Evolutionary conservation across 345 rosid genomes (phyloP).

Genomic region (Aquilaria sinensis): DNA sequence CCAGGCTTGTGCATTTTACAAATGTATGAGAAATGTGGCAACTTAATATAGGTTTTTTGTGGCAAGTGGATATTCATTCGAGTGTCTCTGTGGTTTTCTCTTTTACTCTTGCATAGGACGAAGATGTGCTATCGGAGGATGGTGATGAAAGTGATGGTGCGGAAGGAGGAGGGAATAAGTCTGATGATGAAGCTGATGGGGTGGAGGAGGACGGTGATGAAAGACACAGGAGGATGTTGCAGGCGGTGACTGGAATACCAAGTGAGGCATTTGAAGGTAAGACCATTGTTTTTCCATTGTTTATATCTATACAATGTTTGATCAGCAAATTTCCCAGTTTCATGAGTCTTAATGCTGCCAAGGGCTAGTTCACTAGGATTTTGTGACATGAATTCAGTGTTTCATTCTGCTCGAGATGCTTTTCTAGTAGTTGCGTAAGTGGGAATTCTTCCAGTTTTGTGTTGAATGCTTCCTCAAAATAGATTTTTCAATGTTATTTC

Average conservation of each 20-base stretch:
- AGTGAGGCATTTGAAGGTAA: constrained; percentile 74
- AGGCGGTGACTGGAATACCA: constrained; percentile 79
- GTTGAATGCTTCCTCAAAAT: too few species aligned
- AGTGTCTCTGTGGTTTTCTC: neutral
- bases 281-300: neutral
- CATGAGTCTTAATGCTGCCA: too few species aligned
- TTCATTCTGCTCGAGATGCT: too few species aligned
- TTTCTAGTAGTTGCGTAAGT: too few species aligned
- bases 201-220: constrained; percentile 42
- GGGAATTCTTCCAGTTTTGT: too few species aligned
- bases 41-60: neutral
- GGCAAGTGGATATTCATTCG: neutral
- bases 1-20: too few species aligned
- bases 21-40: too few species aligned
- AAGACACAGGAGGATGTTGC: constrained; percentile 75
- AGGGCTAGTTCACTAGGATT: too few species aligned
- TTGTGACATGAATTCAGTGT: too few species aligned
- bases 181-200: constrained; percentile 21
- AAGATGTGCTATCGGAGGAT: constrained; percentile 58
- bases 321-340: too few species aligned
- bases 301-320: too few species aligned
- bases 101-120: constrained; percentile 45
- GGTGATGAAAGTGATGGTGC: constrained; percentile 22
- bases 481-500: too few species aligned
- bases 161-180: constrained; percentile 10